Evolutionary conservation across 2,329 filamentous ascomycete genomes (phyloP), one percentile per base, ranked within the genome.

Genomic region (Chrysoporthe austroafricana): DNA sequence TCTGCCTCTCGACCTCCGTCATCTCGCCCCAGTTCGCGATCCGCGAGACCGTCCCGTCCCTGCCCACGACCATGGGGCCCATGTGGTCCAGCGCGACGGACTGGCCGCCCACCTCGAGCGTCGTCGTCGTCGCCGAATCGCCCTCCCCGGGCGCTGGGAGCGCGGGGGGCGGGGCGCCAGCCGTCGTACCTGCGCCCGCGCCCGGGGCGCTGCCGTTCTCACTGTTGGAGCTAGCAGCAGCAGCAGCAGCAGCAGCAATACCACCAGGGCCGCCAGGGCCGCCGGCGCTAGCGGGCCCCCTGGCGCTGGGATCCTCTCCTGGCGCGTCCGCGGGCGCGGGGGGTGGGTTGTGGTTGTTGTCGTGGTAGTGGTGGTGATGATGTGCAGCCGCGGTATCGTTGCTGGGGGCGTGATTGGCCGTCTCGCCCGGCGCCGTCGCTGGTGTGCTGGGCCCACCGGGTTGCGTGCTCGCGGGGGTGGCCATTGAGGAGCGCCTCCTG

Each of bases 1-100:
- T 91, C 75, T 86, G 79, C 76, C 82, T 84, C 82, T 94, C 91
- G 7, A 88, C 83, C 36, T 88, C 86, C 2, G 86, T 85, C 91
- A 94, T 93, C 71, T 88, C 81, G 9, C 80, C 82, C 91, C 91
- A 94, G 77, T 94, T 94, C 46, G 84, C 79, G 73, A 94, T 91
- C 44, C 91, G 85, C 66, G 88, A 88, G 72, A 93, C 77, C 9
- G 89, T 89, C 26, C 91, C 91, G 77, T 94, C 90, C 69, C 83
- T 81, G 76, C 93, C 91, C 65, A 94, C 88, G 1, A 94, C 90
- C 73, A 94, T 82, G 1, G 91, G 91, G 0, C 91, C 91, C 34
- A 94, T 80, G 69, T 87, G 84, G 74, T 92, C 90, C 9, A 94
- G 84, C 62, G 84, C 86, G 56, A 91, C 82, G 16, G 78, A 76